These are phyloP conservation scores for Trichoderma sp. DNA, from an alignment of 2,329 filamentous ascomycete species.

Conservation along the genomic window DNA sequence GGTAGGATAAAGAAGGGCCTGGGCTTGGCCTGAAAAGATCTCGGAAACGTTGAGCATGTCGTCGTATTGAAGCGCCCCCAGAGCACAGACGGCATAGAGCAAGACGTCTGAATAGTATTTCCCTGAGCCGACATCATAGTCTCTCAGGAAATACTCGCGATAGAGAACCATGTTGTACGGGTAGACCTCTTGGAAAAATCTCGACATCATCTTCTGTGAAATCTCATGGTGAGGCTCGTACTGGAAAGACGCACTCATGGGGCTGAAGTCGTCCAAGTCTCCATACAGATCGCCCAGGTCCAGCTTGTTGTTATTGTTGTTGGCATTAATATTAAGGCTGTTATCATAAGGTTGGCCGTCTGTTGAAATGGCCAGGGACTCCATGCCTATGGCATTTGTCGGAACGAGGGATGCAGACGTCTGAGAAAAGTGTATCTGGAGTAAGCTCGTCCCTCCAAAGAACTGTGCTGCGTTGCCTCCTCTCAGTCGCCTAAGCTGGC, in stretches of 20 bases:
- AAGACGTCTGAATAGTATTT: slow-evolving; percentile 53
- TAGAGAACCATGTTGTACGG: slow-evolving; percentile 53
- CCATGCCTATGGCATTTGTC: slow-evolving; percentile 21
- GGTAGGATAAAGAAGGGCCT: slow-evolving; percentile 46
- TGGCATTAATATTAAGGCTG: neutral
- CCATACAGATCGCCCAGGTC: neutral
- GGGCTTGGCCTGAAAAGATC: slow-evolving; percentile 47
- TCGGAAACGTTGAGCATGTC: slow-evolving; percentile 43
- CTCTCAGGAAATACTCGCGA: slow-evolving; percentile 51
- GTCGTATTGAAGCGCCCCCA: slow-evolving; percentile 50
- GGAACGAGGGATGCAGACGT: slow-evolving; percentile 29
- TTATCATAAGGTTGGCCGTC: neutral
- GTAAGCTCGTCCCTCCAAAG: slow-evolving; percentile 51
- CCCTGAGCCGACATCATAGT: slow-evolving; percentile 49
- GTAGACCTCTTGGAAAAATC: slow-evolving; percentile 51
- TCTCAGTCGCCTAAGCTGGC: slow-evolving; percentile 42
- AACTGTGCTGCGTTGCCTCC: slow-evolving; percentile 47
- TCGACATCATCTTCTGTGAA: slow-evolving; percentile 48
- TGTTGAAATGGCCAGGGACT: slow-evolving; percentile 1
- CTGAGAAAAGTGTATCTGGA: slow-evolving; percentile 41
- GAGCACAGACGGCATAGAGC: slow-evolving; percentile 50
- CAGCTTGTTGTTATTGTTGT: neutral
- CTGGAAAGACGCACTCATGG: slow-evolving; percentile 31
- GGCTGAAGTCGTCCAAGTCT: slow-evolving; percentile 25
- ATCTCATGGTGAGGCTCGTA: slow-evolving; percentile 48